Evolutionary conservation across 495 filamentous ascomycete species (phyloP), one percentile per base, ranked within the genome.

Genomic region (Aspergillus haitiensis): DNA sequence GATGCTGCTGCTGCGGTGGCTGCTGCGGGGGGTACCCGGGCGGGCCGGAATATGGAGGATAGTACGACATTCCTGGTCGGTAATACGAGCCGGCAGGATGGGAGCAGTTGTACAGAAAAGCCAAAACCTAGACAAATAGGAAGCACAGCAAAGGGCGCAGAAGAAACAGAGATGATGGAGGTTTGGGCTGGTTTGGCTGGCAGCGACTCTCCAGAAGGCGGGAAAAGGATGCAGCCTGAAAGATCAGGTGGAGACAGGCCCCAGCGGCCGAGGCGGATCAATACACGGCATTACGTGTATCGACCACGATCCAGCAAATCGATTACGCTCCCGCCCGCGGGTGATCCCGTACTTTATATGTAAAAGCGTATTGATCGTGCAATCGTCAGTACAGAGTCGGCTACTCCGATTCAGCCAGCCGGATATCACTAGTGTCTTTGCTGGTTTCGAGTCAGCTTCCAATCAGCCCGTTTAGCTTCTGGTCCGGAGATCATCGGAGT

Each of bases 11-110:
- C 27, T 35, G 46, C 48, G 37, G 55, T 35, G 61, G 73, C 61
- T 81, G 77, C 54, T 69, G 78, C 59, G 79, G 78, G 64, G 78
- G 79, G 63, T 83, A 82, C 42, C 76, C 77, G 61, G 79, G 76
- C 46, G 70, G 63, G 46, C 75, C 78, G 45, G 69, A 70, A 58
- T 78, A 78, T 36, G 78, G 75, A 35, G 78, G 79, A 59, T 82
- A 83, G 61, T 79, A 82, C 56, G 81, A 83, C 81, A 83, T 83
- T 31, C 10, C 36, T 40, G 12, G 36, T 45, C 16, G 27, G 21
- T 52, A 31, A 45, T 31, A 45, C 46, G 11, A 42, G 37, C 12
- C 27, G 32, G 35, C 6, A 45, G 7, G 55, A 56, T 44, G 35
- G 31, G 34, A 54, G 46, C 42, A 40, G 33, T 5, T 21, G 34